Evolutionary conservation across 805 yeast species (phyloP).

Genomic region (Candida takata): DNA sequence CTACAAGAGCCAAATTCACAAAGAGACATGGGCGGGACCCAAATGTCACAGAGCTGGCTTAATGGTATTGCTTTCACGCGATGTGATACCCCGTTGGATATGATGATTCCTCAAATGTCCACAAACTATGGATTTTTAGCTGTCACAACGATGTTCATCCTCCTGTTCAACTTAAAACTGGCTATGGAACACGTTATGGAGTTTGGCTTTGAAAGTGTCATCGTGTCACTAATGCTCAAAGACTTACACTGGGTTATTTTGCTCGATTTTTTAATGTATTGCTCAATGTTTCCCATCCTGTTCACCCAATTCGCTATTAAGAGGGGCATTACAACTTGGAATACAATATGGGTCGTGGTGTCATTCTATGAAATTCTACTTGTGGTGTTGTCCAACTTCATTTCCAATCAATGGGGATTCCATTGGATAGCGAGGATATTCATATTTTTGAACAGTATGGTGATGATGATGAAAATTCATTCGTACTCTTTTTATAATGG

Average conservation of each 20-base stretch:
- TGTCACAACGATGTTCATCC: too few species aligned
- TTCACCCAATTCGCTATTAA: background rate
- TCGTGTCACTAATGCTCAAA: conserved; percentile 48
- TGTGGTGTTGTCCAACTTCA: background rate
- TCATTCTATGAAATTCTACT: background rate
- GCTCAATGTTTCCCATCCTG: background rate
- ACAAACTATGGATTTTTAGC: too few species aligned
- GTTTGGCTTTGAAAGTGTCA: conserved; percentile 44
- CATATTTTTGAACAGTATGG: background rate
- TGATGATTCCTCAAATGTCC: too few species aligned
- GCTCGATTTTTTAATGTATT: conserved; percentile 43
- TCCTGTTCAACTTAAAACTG: conserved; percentile 36
- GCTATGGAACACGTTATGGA: conserved; percentile 46
- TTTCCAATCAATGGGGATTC: background rate
- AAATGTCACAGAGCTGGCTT: background rate
- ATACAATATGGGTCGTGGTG: too few species aligned
- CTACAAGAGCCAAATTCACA: too few species aligned
- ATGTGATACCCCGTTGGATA: too few species aligned
- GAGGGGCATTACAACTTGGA: background rate
- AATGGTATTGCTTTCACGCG: too few species aligned
- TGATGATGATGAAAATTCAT: background rate
- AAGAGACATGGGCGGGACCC: background rate
- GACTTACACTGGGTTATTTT: conserved; percentile 64
- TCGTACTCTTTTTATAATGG: background rate
- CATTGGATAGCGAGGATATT: background rate